Evolutionary conservation across 2,329 filamentous ascomycete genomes (phyloP).

Genomic region (Colletotrichum tropicicola): DNA sequence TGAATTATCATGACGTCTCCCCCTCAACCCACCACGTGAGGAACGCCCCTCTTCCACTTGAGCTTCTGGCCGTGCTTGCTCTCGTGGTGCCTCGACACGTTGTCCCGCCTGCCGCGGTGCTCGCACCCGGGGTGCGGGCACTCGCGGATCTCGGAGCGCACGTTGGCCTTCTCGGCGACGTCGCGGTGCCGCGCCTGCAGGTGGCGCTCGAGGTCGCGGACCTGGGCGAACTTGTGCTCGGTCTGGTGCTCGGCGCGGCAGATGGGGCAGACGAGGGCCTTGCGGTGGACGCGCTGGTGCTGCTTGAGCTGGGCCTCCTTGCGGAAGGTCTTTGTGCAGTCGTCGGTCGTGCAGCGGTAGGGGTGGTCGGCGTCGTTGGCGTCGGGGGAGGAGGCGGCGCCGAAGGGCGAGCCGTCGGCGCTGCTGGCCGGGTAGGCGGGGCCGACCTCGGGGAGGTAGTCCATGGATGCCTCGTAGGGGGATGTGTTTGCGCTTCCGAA

Average conservation of each 20-base stretch:
- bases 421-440: background rate
- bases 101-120: constrained; percentile 29
- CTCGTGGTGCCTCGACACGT: constrained; percentile 32
- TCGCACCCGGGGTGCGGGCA: constrained; percentile 31
- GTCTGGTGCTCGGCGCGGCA: constrained; percentile 27
- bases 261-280: constrained; percentile 30
- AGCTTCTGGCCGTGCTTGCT: constrained; percentile 32
- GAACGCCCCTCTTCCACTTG: constrained; percentile 31
- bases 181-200: constrained; percentile 31
- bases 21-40: constrained; percentile 25
- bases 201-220: constrained; percentile 33
- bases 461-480: constrained; percentile 19
- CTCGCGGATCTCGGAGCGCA: constrained; percentile 30
- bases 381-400: background rate
- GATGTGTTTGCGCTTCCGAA: constrained; percentile 25
- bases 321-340: constrained; percentile 30
- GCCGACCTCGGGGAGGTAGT: constrained; percentile 15
- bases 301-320: constrained; percentile 33
- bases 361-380: constrained; percentile 17
- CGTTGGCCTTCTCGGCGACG: constrained; percentile 24
- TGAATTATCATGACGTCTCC: background rate
- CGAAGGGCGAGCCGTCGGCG: constrained; percentile 11
- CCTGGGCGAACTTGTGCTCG: constrained; percentile 33
- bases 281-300: constrained; percentile 33
- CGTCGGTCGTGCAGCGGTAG: constrained; percentile 26